Percentiles rank a stretch among this genome's conserved stretches.
These are phyloP conservation scores for Pelargonium australe DNA, from an alignment of 441 rosid species.

Conservation along the genomic window DNA sequence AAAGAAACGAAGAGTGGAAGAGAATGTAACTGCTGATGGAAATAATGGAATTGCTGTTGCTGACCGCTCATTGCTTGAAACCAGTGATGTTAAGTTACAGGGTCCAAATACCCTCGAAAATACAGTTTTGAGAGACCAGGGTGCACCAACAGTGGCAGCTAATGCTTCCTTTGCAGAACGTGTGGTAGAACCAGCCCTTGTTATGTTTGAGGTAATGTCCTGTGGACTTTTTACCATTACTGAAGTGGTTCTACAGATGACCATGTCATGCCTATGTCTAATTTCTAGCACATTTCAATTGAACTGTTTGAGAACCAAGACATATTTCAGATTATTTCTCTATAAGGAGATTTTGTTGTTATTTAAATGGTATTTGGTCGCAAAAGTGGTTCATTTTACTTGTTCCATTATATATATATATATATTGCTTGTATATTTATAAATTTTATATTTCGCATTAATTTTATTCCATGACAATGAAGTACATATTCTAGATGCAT, in stretches of 20 bases:
- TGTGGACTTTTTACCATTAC: neutral
- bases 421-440: neutral
- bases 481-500: neutral
- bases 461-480: neutral
- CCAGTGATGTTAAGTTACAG: conserved; percentile 43
- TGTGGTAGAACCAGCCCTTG: conserved; percentile 91
- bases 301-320: neutral
- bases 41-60: conserved; percentile 39
- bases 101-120: conserved; percentile 39
- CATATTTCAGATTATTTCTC: neutral
- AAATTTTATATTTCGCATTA: neutral
- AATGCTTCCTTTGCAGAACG: conserved; percentile 78
- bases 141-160: conserved; percentile 38
- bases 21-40: conserved; percentile 42
- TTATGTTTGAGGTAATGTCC: conserved; percentile 80
- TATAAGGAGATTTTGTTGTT: neutral
- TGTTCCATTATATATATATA: neutral
- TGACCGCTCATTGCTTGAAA: conserved; percentile 42
- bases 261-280: neutral
- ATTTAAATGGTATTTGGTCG: neutral
- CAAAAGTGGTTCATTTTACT: conserved; percentile 3
- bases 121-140: conserved; percentile 40
- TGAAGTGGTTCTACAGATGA: neutral
- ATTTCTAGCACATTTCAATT: neutral
- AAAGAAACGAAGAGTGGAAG: conserved; percentile 60